Conservation (phyloP, 257 asterid genomes). For the Linaria vulgaris region DNA sequence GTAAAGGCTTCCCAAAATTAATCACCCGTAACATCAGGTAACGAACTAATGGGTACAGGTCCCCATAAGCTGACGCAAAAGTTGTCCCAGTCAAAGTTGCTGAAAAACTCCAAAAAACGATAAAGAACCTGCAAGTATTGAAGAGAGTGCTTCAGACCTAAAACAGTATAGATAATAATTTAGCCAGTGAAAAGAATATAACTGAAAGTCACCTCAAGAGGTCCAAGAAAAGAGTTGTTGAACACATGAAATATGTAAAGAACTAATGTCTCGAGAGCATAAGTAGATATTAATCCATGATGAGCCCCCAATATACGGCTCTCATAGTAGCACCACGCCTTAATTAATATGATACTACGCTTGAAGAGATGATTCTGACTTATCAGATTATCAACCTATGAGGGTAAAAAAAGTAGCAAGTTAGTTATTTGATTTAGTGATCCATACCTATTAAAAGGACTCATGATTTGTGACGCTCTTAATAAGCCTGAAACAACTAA, state of each 20-base stretch:
- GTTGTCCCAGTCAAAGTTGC: constrained; percentile 95
- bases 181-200: constrained; percentile 2
- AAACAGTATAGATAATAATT: constrained; percentile 19
- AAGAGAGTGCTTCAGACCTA: constrained; percentile 32
- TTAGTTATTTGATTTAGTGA: background rate
- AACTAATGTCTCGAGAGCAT: constrained; percentile 90
- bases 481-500: constrained; percentile 29
- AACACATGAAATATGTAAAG: constrained; percentile 90
- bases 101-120: constrained; percentile 87
- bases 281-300: constrained; percentile 95
- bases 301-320: constrained; percentile 96
- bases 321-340: constrained; percentile 99
- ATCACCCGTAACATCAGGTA: constrained; percentile 87
- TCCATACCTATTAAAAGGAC: constrained; percentile 9
- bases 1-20: constrained; percentile 17
- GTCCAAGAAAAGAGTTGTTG: constrained; percentile 86
- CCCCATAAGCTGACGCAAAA: constrained; percentile 97
- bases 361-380: constrained; percentile 81
- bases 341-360: constrained; percentile 88
- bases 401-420: constrained; percentile 17
- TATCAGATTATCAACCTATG: constrained; percentile 79
- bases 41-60: constrained; percentile 79
- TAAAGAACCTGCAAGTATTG: constrained; percentile 68
- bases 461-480: constrained; percentile 2
- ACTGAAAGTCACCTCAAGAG: constrained; percentile 75